Evolutionary conservation across 2,329 filamentous ascomycete species (phyloP).

Genomic region (Balansia obtecta): DNA sequence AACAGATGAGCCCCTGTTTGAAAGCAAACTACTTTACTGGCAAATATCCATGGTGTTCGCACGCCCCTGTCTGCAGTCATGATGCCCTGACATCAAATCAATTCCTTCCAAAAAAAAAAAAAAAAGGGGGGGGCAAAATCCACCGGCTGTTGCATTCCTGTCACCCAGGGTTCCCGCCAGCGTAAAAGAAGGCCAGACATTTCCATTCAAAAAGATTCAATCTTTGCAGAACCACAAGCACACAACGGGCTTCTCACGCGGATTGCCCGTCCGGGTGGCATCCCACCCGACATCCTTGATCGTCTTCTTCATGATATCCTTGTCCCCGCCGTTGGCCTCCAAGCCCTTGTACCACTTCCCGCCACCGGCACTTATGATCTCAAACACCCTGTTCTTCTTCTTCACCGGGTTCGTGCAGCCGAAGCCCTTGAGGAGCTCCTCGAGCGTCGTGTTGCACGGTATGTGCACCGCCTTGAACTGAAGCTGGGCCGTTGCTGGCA

Average conservation of each 20-base stretch:
- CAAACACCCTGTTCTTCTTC: slow-evolving; percentile 44
- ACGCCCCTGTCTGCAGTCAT: no score
- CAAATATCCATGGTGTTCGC: no score
- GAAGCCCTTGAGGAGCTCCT: slow-evolving; percentile 45
- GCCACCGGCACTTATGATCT: slow-evolving; percentile 40
- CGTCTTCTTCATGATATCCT: slow-evolving; percentile 33
- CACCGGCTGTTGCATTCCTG: no score
- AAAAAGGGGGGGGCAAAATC: no score
- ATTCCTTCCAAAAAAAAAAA: no score
- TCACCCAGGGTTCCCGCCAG: no score
- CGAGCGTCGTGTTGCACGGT: slow-evolving; percentile 38
- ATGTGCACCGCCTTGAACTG: slow-evolving; percentile 39
- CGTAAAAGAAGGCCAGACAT: not conserved
- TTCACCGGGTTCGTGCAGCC: slow-evolving; percentile 38
- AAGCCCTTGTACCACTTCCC: slow-evolving; percentile 48
- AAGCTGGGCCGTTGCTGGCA: slow-evolving; percentile 27
- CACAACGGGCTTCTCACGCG: slow-evolving; percentile 40
- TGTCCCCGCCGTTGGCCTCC: slow-evolving; percentile 36
- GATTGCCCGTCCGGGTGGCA: slow-evolving; percentile 31
- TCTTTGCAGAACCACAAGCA: slow-evolving; percentile 48
- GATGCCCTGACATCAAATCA: no score
- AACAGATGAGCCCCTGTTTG: no score
- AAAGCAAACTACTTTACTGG: no score
- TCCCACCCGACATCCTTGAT: slow-evolving; percentile 50
- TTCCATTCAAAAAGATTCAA: slow-evolving; percentile 19